A percentile compares a stretch with the other conserved stretches of the same genome.
Conservation (phyloP, 192 early-diverging fungal genomes). For the Coemansia javaensis region DNA sequence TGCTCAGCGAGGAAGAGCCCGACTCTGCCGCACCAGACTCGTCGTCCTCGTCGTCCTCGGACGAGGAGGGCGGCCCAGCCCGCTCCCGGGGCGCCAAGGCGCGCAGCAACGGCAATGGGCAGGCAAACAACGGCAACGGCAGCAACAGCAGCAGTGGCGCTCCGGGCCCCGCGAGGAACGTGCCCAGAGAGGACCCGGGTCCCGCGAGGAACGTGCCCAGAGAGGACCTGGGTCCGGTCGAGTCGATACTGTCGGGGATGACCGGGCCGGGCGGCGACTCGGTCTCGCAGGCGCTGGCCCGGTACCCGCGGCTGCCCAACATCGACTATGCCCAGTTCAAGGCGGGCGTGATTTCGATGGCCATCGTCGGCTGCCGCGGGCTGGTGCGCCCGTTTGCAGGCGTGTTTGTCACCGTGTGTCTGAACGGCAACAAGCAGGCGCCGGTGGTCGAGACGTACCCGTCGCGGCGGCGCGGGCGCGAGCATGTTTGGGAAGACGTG, state of each 20-base stretch:
- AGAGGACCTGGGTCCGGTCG: not conserved
- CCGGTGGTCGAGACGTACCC: slow-evolving; percentile 43
- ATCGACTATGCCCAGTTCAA: slow-evolving; percentile 48
- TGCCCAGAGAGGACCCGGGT: not conserved
- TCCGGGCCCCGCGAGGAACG: not conserved
- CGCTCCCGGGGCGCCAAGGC: not conserved
- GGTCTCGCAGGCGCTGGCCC: slow-evolving; percentile 31
- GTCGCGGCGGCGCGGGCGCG: slow-evolving; percentile 40
- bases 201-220: slow-evolving; percentile 1
- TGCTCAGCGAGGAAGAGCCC: slow-evolving; percentile 36
- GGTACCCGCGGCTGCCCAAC: slow-evolving; percentile 50
- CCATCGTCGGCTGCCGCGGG: slow-evolving; percentile 41
- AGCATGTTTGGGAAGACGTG: slow-evolving; percentile 50
- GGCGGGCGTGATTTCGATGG: slow-evolving; percentile 41
- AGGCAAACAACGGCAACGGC: no score
- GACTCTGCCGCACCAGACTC: not conserved
- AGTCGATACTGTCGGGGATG: slow-evolving; percentile 45
- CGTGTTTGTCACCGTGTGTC: slow-evolving; percentile 45
- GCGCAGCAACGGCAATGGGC: not conserved
- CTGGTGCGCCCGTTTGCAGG: slow-evolving; percentile 46
- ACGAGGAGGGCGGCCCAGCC: not conserved
- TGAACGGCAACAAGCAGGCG: slow-evolving; percentile 45
- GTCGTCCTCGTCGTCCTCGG: slow-evolving; percentile 11
- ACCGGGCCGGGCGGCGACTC: slow-evolving; percentile 27
- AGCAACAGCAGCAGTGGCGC: not conserved